Evolutionary conservation across 2,329 filamentous ascomycete species (phyloP).

Genomic region (Arthrinium phaeospermum): DNA sequence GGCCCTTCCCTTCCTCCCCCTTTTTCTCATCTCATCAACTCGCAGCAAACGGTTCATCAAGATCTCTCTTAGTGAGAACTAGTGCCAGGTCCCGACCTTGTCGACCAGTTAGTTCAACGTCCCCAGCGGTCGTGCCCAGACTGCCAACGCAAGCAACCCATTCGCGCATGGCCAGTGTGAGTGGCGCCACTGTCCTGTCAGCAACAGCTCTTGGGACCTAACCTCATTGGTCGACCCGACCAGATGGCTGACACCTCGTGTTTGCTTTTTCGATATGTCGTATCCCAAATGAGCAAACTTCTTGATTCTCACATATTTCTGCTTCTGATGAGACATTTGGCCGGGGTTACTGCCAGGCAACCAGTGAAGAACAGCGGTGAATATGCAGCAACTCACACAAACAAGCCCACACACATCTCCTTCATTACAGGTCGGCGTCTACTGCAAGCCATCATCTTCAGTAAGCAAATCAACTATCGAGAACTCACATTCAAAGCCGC

Average conservation of each 20-base stretch:
- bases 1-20: not conserved
- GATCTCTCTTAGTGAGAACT: constrained; percentile 8
- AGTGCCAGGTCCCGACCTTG: constrained; percentile 1
- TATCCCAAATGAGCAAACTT: not conserved
- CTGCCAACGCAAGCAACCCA: not conserved
- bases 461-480: not conserved
- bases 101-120: not conserved
- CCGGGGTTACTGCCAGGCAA: not conserved
- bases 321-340: not conserved
- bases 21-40: constrained; percentile 4
- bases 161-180: not conserved
- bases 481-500: not conserved
- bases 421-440: not conserved
- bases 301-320: not conserved
- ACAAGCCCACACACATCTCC: not conserved
- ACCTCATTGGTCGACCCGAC: not conserved
- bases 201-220: not conserved
- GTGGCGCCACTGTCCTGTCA: constrained; percentile 15
- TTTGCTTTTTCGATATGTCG: constrained; percentile 4
- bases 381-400: not conserved
- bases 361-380: constrained; percentile 1
- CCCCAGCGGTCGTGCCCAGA: not conserved
- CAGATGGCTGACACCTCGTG: not conserved
- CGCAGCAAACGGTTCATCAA: constrained; percentile 1
- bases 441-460: constrained; percentile 6